Base-by-base conservation (phyloP, 1,284 basidiomycete species). In the Fomitopsis schrenkii region DNA sequence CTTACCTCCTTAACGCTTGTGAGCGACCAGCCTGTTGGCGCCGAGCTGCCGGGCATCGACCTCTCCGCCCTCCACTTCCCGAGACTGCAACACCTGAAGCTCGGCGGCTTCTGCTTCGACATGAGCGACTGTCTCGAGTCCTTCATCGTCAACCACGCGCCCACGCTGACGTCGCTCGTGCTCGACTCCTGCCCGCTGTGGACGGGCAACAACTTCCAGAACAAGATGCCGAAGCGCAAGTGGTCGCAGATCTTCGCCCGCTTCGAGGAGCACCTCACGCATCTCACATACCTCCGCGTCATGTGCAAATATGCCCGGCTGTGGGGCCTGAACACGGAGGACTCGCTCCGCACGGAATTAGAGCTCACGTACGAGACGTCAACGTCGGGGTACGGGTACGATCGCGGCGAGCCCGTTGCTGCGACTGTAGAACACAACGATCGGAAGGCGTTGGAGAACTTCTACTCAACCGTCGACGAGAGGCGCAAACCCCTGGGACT, bases 111-210 rank as follows among this genome's bases (percentile, higher is more conserved):
- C 57, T 60, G 58, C 33, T 67, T 68, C 58, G 62, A 64, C 50
- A 44, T 57, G 36, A 46, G 63, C 7, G 22, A 55, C 6, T 57
- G 61, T 53, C 45, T 63, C 35, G 68, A 70, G 44, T 62, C 65
- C 61, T 70, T 70, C 66, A 59, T 70, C 59, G 58, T 64, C 36
- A 60, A 60, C 5, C 68, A 67, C 52, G 40, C 59, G 9, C 42
- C 50, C 17, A 65, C 65, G 2, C 64, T 68, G 33, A 35, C 46
- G 10, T 36, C 58, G 15, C 61, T 68, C 52, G 58, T 60, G n/a
- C 64, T 68, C 45, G 67, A 68, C 61, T 66, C 67, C 19, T 68
- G 67, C 57, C 63, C 67, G 12, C 66, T 68, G 61, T 53, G 61
- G 40, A 41, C 64, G 26, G 61, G 52, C 17, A 19, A 38, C 26